Conservation (phyloP, 2,329 filamentous ascomycete genomes). For the Botrytis fabae region DNA sequence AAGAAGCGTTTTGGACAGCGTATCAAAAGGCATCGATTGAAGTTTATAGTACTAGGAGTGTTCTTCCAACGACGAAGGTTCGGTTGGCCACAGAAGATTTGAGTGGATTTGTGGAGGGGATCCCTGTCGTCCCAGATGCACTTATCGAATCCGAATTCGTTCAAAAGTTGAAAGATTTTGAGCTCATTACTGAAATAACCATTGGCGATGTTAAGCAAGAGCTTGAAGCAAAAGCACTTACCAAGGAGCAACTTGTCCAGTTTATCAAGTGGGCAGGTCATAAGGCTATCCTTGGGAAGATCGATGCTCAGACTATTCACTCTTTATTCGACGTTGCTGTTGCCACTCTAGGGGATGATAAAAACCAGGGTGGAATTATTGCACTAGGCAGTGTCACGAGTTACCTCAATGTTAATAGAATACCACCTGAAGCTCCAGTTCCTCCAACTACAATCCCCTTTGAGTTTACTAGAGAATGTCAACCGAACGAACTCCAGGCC, state of each 20-base stretch:
- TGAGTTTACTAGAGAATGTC: constrained; percentile 73
- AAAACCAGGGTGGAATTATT: constrained; percentile 68
- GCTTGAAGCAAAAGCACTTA: constrained; percentile 78
- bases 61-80: constrained; percentile 80
- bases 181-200: constrained; percentile 83
- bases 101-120: constrained; percentile 76
- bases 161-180: constrained; percentile 76
- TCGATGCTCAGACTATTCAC: constrained; percentile 67
- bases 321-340: constrained; percentile 77
- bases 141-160: constrained; percentile 76
- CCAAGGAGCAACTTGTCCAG: constrained; percentile 72
- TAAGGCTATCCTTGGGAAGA: constrained; percentile 68
- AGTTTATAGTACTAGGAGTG: constrained; percentile 82
- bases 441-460: constrained; percentile 83
- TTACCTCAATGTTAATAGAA: constrained; percentile 74
- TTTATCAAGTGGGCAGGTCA: constrained; percentile 83
- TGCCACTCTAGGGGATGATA: constrained; percentile 62
- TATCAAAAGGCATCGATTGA: constrained; percentile 82
- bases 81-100: constrained; percentile 70
- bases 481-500: constrained; percentile 67
- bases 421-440: constrained; percentile 77
- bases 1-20: constrained; percentile 95
- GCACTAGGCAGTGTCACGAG: constrained; percentile 72
- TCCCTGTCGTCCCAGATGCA: constrained; percentile 79
- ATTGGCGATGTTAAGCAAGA: constrained; percentile 83